Conservation (phyloP, 2,329 filamentous ascomycete genomes). For the Neofusicoccum ribis region DNA sequence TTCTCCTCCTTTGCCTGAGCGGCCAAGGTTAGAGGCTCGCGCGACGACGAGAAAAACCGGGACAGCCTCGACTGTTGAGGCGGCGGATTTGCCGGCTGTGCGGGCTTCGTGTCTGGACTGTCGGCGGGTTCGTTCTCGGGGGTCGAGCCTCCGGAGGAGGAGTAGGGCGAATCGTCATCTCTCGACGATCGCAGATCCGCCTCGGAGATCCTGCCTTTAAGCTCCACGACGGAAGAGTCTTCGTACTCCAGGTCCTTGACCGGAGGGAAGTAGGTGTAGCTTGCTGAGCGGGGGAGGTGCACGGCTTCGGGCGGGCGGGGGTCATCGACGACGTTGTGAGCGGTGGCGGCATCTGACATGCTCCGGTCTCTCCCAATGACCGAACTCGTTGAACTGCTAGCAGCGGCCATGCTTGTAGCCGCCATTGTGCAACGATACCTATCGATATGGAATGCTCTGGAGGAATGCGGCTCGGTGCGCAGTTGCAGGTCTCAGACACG, state of each 20-base stretch:
- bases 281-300: slow-evolving; percentile 40
- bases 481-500: slow-evolving; percentile 6
- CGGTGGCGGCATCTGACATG: slow-evolving; percentile 10
- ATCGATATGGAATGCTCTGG: slow-evolving; percentile 18
- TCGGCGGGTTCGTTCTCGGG: slow-evolving; percentile 42
- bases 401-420: slow-evolving; percentile 14
- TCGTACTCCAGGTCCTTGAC: slow-evolving; percentile 36
- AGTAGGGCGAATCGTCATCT: slow-evolving; percentile 37
- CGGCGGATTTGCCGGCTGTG: not conserved
- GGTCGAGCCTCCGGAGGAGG: slow-evolving; percentile 47
- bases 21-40: slow-evolving; percentile 2
- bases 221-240: slow-evolving; percentile 31
- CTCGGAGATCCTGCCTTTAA: slow-evolving; percentile 33
- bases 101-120: slow-evolving; percentile 23
- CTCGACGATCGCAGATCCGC: slow-evolving; percentile 31
- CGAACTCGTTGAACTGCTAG: not conserved
- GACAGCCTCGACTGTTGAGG: slow-evolving; percentile 28
- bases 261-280: slow-evolving; percentile 43
- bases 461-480: slow-evolving; percentile 17
- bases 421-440: slow-evolving; percentile 15
- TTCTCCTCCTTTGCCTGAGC: not conserved
- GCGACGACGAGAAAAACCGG: slow-evolving; percentile 12
- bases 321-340: slow-evolving; percentile 15
- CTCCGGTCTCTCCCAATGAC: slow-evolving; percentile 18
- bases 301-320: slow-evolving; percentile 28